These are phyloP conservation scores for Inga leiocalycina DNA, from an alignment of 306 rosid species.

Conservation along the genomic window DNA sequence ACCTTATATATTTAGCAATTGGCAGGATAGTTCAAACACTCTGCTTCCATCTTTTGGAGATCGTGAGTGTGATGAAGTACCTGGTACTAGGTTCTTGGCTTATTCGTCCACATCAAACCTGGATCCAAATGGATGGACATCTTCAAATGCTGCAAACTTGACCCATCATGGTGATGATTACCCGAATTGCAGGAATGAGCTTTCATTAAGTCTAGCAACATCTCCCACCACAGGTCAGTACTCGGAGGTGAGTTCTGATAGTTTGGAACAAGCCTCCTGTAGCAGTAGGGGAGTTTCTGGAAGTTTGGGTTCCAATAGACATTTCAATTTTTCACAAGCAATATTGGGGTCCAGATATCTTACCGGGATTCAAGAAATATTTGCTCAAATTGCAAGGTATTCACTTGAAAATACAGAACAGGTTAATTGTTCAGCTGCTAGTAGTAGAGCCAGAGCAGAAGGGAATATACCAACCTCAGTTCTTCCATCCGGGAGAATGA, in stretches of 20 bases:
- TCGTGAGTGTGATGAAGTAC: slow-evolving; percentile 35
- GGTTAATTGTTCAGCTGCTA: slow-evolving; percentile 34
- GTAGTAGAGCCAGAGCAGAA: slow-evolving; percentile 32
- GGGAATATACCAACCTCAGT: slow-evolving; percentile 30
- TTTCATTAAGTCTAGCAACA: slow-evolving; percentile 69
- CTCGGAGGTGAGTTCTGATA: slow-evolving; percentile 51
- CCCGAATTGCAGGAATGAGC: slow-evolving; percentile 57
- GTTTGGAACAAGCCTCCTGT: slow-evolving; percentile 54
- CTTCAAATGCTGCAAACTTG: slow-evolving; percentile 49
- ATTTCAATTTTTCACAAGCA: slow-evolving; percentile 48
- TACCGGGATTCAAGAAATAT: slow-evolving; percentile 68
- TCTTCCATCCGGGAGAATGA: slow-evolving; percentile 6
- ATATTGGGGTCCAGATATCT: slow-evolving; percentile 76
- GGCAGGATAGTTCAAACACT: slow-evolving; percentile 45
- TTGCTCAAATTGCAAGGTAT: slow-evolving; percentile 70
- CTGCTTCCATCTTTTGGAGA: slow-evolving; percentile 31
- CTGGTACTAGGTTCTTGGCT: slow-evolving; percentile 21
- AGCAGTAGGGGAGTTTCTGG: slow-evolving; percentile 47
- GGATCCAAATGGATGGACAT: slow-evolving; percentile 57
- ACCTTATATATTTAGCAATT: slow-evolving; percentile 39
- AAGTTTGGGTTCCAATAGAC: slow-evolving; percentile 43
- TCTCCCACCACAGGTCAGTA: slow-evolving; percentile 55
- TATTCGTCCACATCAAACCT: slow-evolving; percentile 45
- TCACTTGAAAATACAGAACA: slow-evolving; percentile 60
- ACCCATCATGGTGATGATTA: slow-evolving; percentile 42